Percentiles rank a stretch among this genome's conserved stretches.
Evolutionary conservation across 1,139 yeast species (phyloP).

Genomic region (Arxiozyma slooffiae): DNA sequence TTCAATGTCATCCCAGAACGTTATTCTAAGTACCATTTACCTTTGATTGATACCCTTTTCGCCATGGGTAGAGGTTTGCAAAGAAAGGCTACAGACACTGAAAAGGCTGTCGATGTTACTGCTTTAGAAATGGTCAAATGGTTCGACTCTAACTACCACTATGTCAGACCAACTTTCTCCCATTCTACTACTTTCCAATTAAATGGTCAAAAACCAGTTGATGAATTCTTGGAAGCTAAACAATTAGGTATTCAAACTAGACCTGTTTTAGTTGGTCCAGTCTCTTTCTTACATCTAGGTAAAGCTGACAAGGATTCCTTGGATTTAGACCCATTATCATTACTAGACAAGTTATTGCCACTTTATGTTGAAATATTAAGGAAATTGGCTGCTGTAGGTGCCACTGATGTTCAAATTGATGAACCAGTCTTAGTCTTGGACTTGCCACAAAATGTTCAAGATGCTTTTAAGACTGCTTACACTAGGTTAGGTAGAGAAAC

Average conservation of each 20-base stretch:
- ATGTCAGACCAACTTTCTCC: constrained; percentile 98
- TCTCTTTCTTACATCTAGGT: constrained; percentile 89
- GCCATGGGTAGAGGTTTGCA: constrained; percentile 99
- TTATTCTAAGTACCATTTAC: constrained; percentile 84
- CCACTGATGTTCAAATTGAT: constrained; percentile 88
- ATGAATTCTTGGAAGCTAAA: constrained; percentile 96
- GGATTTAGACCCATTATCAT: constrained; percentile 85
- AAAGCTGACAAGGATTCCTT: constrained; percentile 96
- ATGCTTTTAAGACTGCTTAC: constrained; percentile 81
- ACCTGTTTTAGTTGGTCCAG: constrained; percentile 95
- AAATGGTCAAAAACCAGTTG: constrained; percentile 93
- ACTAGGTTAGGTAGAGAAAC: constrained; percentile 34
- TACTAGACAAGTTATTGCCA: constrained; percentile 81
- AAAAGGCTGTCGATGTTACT: constrained; percentile 91
- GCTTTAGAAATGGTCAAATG: constrained; percentile 99
- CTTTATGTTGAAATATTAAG: constrained; percentile 81
- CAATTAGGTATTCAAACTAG: constrained; percentile 91
- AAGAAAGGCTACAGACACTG: constrained; percentile 83
- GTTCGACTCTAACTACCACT: constrained; percentile 99
- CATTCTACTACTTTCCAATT: constrained; percentile 92
- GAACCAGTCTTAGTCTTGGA: constrained; percentile 96
- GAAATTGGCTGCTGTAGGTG: constrained; percentile 91
- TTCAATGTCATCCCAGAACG: constrained; percentile 96
- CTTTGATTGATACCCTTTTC: constrained; percentile 84
- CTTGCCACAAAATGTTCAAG: constrained; percentile 73